phyloP scores from a whole-genome alignment of 352 stramenopile genomes.

The Globisporangium nunn region DNA sequence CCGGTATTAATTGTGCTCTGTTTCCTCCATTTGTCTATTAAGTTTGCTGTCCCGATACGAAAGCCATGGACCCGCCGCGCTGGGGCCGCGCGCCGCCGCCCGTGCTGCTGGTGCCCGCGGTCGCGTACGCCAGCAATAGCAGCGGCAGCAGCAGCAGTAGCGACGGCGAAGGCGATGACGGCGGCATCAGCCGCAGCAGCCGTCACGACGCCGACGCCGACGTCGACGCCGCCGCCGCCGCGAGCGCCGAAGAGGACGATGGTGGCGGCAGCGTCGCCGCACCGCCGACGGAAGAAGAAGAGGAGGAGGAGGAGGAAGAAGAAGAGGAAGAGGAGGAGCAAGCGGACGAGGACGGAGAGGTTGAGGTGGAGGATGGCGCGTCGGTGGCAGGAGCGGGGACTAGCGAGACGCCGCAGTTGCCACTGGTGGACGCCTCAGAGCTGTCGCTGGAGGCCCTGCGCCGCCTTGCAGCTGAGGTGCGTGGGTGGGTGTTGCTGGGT shows the following conservation, averaged over 20 bases:
- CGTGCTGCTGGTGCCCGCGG: slow-evolving; percentile 17
- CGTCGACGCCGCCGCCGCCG: neutral
- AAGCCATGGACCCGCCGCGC: neutral
- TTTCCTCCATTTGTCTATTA: no score
- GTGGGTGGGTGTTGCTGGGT: neutral
- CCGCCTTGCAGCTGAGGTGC: slow-evolving; percentile 21
- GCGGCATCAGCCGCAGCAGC: neutral
- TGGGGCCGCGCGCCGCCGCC: neutral
- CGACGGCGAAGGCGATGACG: slow-evolving; percentile 1
- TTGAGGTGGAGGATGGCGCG: neutral
- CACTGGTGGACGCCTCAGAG: neutral
- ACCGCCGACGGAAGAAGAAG: neutral
- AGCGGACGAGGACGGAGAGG: neutral
- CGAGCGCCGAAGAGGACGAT: neutral
- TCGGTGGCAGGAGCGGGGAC: neutral
- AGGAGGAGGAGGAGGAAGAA: neutral
- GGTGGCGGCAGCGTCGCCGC: neutral
- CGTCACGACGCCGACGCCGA: neutral
- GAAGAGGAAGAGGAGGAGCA: neutral
- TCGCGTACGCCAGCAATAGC: slow-evolving; percentile 21
- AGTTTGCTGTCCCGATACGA: no score
- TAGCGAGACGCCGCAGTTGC: neutral
- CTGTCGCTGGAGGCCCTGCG: neutral
- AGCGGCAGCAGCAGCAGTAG: slow-evolving; percentile 6
- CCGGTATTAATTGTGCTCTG: no score